phyloP scores from a whole-genome alignment of 768 basidiomycete genomes.

The Termitomyces sp. region DNA sequence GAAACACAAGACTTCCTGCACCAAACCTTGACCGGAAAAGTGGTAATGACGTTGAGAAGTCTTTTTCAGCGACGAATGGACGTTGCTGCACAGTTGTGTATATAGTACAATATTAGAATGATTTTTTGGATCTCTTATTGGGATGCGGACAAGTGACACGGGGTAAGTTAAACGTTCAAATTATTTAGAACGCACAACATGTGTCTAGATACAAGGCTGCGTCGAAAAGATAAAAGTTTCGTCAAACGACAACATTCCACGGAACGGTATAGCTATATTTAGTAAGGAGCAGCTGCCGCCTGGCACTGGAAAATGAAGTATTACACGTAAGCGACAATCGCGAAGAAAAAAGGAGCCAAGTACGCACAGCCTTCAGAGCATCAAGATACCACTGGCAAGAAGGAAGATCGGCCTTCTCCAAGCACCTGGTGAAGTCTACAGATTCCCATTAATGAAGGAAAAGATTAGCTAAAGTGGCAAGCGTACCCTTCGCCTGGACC shows the following conservation, averaged over 20 bases:
- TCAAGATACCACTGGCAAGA: constrained; percentile 87
- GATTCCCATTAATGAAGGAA: neutral
- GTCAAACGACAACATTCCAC: neutral
- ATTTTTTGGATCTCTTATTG: neutral
- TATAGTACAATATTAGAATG: too few species aligned
- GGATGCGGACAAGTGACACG: neutral
- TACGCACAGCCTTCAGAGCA: constrained; percentile 79
- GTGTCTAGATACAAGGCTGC: neutral
- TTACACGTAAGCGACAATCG: neutral
- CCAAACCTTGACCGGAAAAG: neutral
- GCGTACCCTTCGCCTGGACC: constrained; percentile 71
- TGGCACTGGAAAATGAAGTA: constrained; percentile 49
- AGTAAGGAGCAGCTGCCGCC: constrained; percentile 63
- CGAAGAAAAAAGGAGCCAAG: neutral
- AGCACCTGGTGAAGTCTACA: constrained; percentile 77
- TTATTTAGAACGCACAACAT: constrained; percentile 11
- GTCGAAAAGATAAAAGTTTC: neutral
- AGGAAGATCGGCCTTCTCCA: constrained; percentile 74
- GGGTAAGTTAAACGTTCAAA: constrained; percentile 5
- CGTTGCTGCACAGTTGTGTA: too few species aligned
- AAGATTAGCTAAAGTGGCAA: neutral
- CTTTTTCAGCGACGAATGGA: neutral
- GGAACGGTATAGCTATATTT: constrained; percentile 4
- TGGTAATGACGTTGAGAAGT: neutral
- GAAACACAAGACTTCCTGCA: neutral